Conservation (phyloP, 2,329 filamentous ascomycete genomes). For the Aquanectria penicillioides region DNA sequence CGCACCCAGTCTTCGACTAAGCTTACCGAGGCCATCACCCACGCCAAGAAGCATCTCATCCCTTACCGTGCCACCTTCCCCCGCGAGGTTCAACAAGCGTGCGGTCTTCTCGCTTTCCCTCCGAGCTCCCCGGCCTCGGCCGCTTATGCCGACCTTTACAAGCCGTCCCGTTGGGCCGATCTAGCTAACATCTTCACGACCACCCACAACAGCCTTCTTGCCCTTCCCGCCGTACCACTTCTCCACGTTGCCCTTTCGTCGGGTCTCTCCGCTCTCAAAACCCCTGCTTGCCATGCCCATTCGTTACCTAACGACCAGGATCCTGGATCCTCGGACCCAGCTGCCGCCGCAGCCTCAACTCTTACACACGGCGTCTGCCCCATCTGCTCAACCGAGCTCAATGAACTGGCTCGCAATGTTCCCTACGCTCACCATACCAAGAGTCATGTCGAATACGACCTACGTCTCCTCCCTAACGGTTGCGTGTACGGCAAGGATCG, state of each 20-base stretch:
- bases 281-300: conserved; percentile 80
- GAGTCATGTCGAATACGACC: conserved; percentile 89
- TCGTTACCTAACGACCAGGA: conserved; percentile 14
- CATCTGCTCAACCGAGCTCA: conserved; percentile 95
- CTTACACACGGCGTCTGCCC: conserved; percentile 85
- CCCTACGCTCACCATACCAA: conserved; percentile 96
- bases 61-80: conserved; percentile 76
- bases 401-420: conserved; percentile 86
- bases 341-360: conserved; percentile 44
- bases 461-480: conserved; percentile 87
- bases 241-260: conserved; percentile 91
- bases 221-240: conserved; percentile 82
- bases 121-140: conserved; percentile 57
- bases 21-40: conserved; percentile 78
- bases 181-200: conserved; percentile 84
- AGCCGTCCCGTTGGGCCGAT: conserved; percentile 74
- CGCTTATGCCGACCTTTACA: conserved; percentile 72
- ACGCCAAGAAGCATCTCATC: conserved; percentile 84
- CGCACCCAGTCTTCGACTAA: conserved; percentile 72
- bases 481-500: conserved; percentile 83
- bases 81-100: conserved; percentile 75
- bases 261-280: conserved; percentile 94
- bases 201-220: conserved; percentile 88
- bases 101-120: conserved; percentile 81
- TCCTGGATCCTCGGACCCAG: conserved; percentile 63